These are phyloP conservation scores for Wickerhamiella bombiphila DNA, from an alignment of 805 yeast species.

Conservation along the genomic window DNA sequence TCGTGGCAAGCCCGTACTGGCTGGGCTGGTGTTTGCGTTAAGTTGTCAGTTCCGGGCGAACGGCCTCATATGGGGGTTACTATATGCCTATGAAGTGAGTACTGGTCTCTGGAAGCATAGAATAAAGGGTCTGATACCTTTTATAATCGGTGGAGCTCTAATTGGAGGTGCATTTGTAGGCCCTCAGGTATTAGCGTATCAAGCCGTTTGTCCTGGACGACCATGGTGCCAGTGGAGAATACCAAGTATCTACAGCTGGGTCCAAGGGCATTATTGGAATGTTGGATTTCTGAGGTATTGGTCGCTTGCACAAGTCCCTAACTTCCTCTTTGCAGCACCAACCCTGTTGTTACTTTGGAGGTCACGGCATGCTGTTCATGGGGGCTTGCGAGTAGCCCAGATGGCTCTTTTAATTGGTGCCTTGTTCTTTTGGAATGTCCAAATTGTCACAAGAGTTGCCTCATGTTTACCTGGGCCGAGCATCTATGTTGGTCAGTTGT, in stretches of 20 bases:
- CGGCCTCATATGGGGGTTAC: conserved; percentile 54
- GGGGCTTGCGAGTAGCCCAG: conserved; percentile 21
- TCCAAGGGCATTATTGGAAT: conserved; percentile 76
- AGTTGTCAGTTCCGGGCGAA: conserved; percentile 62
- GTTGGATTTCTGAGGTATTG: conserved; percentile 72
- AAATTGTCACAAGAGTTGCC: conserved; percentile 66
- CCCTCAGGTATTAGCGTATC: conserved; percentile 41
- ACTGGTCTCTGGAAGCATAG: background rate
- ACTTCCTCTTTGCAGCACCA: conserved; percentile 66
- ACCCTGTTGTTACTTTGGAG: conserved; percentile 33
- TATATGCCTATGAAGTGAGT: conserved; percentile 29
- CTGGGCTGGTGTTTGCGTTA: conserved; percentile 42
- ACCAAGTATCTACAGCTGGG: conserved; percentile 51
- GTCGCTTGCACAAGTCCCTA: conserved; percentile 68
- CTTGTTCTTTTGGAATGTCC: conserved; percentile 61
- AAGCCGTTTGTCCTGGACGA: conserved; percentile 54
- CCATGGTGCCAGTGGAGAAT: conserved; percentile 57
- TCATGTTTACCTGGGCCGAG: conserved; percentile 62
- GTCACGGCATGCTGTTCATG: conserved; percentile 22
- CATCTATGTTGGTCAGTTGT: conserved; percentile 48
- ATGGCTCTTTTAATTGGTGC: conserved; percentile 35
- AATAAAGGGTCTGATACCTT: background rate
- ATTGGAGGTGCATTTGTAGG: conserved; percentile 33
- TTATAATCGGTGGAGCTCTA: conserved; percentile 42
- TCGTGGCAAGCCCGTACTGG: conserved; percentile 27